Conservation (phyloP, 331 rosid genomes). For the Cydonia oblonga region DNA sequence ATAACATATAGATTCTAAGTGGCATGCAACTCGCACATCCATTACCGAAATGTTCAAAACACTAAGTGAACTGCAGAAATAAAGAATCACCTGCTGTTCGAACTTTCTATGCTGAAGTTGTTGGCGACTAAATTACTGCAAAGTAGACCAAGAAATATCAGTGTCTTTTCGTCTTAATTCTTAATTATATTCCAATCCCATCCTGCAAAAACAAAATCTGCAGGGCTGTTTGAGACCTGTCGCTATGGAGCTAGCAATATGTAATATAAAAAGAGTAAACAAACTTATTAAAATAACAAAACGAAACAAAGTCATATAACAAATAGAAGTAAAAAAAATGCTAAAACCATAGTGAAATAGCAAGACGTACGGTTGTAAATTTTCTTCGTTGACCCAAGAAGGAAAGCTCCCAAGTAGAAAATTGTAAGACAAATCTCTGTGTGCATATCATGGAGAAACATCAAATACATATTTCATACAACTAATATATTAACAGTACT, state of each 20-base stretch:
- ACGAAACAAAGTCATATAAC: not conserved
- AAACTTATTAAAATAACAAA: not conserved
- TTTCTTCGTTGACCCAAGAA: slow-evolving; percentile 47
- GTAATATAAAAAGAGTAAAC: not conserved
- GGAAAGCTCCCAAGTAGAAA: slow-evolving; percentile 58
- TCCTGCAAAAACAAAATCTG: not conserved
- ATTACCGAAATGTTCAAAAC: not conserved
- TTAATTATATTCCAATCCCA: not conserved
- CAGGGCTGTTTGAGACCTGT: not conserved
- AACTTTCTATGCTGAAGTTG: slow-evolving; percentile 45
- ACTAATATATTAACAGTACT: not conserved
- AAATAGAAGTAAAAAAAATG: not conserved
- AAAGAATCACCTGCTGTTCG: slow-evolving; percentile 44
- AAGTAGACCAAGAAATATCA: slow-evolving; percentile 9
- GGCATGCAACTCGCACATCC: not conserved
- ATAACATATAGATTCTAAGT: not conserved
- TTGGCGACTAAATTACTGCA: slow-evolving; percentile 72
- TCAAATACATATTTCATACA: not conserved
- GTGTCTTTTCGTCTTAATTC: not conserved
- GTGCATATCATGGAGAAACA: slow-evolving; percentile 9
- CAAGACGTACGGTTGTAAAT: slow-evolving; percentile 45
- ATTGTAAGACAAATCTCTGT: slow-evolving; percentile 84
- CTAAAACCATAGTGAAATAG: not conserved
- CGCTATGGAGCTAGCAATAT: not conserved
- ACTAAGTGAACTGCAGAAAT: not conserved